Evolutionary conservation across 164 flowering plant genomes (phyloP).

Genomic region (Liriodendron chinense): DNA sequence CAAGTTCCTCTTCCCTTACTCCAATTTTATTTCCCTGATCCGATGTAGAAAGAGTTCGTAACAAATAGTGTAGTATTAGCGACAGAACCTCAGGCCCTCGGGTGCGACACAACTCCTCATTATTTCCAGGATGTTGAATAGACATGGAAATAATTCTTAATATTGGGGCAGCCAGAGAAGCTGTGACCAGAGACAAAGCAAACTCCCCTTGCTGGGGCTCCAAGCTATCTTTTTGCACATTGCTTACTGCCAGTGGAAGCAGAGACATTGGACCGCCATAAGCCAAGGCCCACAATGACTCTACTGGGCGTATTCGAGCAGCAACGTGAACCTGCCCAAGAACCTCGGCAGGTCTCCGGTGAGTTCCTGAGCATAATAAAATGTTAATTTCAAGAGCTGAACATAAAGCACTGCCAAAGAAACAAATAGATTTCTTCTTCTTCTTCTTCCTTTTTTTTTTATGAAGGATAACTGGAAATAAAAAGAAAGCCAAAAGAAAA

Average conservation of each 20-base stretch:
- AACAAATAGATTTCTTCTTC: too few relatives aligned
- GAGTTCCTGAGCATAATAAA: constrained; percentile 51
- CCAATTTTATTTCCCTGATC: constrained; percentile 57
- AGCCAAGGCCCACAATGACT: constrained; percentile 93
- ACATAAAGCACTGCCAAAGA: background rate
- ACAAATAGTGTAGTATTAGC: constrained; percentile 67
- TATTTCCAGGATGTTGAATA: constrained; percentile 81
- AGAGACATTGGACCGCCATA: constrained; percentile 96
- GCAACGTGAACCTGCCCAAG: constrained; percentile 99
- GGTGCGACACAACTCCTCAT: constrained; percentile 75
- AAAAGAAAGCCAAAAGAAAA: too few relatives aligned
- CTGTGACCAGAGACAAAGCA: constrained; percentile 56
- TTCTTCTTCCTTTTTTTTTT: too few relatives aligned
- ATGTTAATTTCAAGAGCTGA: background rate
- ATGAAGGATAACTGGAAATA: too few relatives aligned
- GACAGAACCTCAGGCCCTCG: constrained; percentile 91
- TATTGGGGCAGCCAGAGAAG: constrained; percentile 79
- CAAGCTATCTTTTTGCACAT: constrained; percentile 63
- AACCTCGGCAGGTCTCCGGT: constrained; percentile 94
- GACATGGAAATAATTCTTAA: constrained; percentile 84
- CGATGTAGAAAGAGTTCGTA: constrained; percentile 68
- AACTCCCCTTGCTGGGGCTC: constrained; percentile 61
- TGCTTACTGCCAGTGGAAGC: constrained; percentile 76
- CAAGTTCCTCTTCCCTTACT: constrained; percentile 90
- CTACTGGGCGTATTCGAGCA: constrained; percentile 71